Base-by-base conservation (phyloP, 176 grass and related monocot genomes). In the Musa schizocarpa region DNA sequence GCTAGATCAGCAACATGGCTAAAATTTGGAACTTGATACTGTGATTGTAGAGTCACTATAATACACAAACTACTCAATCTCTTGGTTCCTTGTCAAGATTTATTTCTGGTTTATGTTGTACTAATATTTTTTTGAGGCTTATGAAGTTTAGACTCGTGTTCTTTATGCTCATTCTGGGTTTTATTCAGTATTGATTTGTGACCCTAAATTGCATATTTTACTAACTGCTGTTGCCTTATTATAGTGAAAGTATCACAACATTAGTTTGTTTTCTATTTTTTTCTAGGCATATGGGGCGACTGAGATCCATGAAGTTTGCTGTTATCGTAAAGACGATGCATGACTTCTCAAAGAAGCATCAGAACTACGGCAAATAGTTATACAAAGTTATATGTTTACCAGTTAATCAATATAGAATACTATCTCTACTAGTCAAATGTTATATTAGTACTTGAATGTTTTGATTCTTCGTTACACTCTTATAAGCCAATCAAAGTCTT, bases 341-440 rank as follows among this genome's bases (percentile, higher is more conserved):
- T 83, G 87, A 89, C 77, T 99, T 88, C 76, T 89, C 88, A 74
- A 89, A 94, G 84, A 94, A 99, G 82, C 25, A 99, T 55, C 88
- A 99, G 74, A 99, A 94, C 74, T 99, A 92, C 77, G 90, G 95
- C 82, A 89, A 75, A 64, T 79, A 65, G 23, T 74, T 22, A 22
- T 22, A 13, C 16, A 29, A 26, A 43, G 19, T 24, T 66, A 26
- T 29, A 34, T 68, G 34, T 43, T 43, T 12, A 8, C 24, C 24
- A 43, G 26, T 13, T 68, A 68, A 34, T 16, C 12, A 68, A 16
- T 11, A 68, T 58, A n/a, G 57, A 61, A 61, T 61, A 17, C 14
- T 19, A 61, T 6, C 34, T 43, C 34, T 43, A 5, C 34, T 43
- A 6, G 34, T 43, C 34, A 43, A 43, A 43, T 43, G 34, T 43